Evolutionary conservation across 2,329 filamentous ascomycete genomes (phyloP), one percentile per base, ranked within the genome.

Genomic region (Colletotrichum liaoningense): DNA sequence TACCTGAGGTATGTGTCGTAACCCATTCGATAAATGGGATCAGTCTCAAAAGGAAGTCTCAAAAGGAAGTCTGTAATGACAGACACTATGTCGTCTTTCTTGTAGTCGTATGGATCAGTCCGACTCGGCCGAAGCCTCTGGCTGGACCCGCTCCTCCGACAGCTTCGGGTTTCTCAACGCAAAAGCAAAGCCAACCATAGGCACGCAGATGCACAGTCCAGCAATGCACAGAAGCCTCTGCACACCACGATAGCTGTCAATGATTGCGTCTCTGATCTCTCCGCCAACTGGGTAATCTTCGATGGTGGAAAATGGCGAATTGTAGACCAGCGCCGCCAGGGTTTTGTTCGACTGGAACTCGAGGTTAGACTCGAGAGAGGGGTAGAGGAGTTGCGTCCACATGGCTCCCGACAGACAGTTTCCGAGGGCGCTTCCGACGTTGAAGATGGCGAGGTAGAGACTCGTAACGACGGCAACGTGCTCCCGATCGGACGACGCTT

Each of bases 371-470:
- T 79, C 65, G 2, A 86, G 76, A 0, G 78, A 75, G 1, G 78
- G 78, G 59, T 80, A 83, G 0, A 86, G 78, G 0, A 83, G 82
- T 38, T 85, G 83, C 0, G 84, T 83, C 84, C 84, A 86, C 42
- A 86, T 82, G 0, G 83, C 81, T 0, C 84, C 84, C 0, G 84
- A 80, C 0, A 85, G 73, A 12, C 82, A 84, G 1, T 80, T 86
- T 0, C 84, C 84, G 1, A 86, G 78, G 0, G 84, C 84, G 26
- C 80, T 81, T 4, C 84, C 84, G 2, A 86, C 78, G 35, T 84
- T 84, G 77, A 83, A 84, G n/a, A 83, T 81, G 0, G 84, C 82
- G 0, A 86, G 76, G 54, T 84, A 84, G 1, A 85, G 78, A 0
- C 82, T 81, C 0, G 82, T 85, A 6, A 84, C 70, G 14, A 84